Evolutionary conservation across 768 basidiomycete species (phyloP).

Genomic region (Nidularia sp.): DNA sequence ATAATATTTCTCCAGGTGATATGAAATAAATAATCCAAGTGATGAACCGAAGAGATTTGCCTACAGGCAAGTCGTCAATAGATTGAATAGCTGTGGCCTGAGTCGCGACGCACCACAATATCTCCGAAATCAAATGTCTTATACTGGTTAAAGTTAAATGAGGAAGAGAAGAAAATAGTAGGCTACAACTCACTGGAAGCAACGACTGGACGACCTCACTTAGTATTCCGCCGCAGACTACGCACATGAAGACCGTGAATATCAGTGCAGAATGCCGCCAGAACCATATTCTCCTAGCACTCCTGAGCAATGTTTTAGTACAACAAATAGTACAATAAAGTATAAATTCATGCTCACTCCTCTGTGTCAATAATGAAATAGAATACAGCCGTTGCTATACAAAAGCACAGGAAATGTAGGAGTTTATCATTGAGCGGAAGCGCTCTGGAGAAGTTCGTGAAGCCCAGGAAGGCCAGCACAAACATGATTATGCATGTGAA

Average conservation of each 20-base stretch:
- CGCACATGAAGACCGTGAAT: constrained; percentile 65
- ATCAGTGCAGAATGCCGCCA: constrained; percentile 75
- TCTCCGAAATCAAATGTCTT: constrained; percentile 74
- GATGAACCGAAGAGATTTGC: constrained; percentile 76
- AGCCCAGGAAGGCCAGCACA: constrained; percentile 68
- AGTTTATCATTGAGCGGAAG: constrained; percentile 78
- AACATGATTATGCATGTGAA: constrained; percentile 69
- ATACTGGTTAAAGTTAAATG: constrained; percentile 32
- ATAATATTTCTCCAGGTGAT: constrained; percentile 70
- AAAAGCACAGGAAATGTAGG: constrained; percentile 75
- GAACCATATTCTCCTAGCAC: constrained; percentile 79
- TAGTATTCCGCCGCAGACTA: constrained; percentile 76
- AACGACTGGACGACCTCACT: constrained; percentile 81
- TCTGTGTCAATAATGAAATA: constrained; percentile 88
- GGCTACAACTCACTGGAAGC: constrained; percentile 54
- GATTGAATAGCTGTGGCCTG: background rate
- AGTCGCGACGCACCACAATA: constrained; percentile 44
- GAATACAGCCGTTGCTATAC: constrained; percentile 72
- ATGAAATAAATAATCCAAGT: constrained; percentile 62
- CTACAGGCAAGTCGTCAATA: constrained; percentile 27
- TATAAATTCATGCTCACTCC: constrained; percentile 49
- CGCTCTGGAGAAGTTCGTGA: constrained; percentile 63
- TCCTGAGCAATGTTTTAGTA: constrained; percentile 36
- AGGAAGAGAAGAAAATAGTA: background rate
- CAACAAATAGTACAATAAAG: background rate